Evolutionary conservation across 805 yeast species (phyloP).

Genomic region (Zygosaccharomyces rouxii): DNA sequence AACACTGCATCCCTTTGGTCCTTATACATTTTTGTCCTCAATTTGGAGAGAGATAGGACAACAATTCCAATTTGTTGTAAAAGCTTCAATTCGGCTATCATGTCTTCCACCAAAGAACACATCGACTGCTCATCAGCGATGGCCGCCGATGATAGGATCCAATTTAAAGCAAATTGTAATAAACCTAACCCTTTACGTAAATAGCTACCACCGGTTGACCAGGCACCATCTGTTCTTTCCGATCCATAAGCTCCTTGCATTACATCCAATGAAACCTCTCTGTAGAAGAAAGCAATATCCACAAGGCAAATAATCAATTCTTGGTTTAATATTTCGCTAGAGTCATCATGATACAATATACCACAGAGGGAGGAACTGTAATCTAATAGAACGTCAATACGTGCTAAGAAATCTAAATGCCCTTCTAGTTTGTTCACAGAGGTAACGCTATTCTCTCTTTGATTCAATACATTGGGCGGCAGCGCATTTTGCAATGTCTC

Average conservation of each 20-base stretch:
- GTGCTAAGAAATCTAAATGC: slow-evolving; percentile 8
- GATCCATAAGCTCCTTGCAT: slow-evolving; percentile 27
- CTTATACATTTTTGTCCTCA: slow-evolving; percentile 23
- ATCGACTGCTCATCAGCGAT: neutral
- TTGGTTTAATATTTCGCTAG: neutral
- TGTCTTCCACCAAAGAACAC: slow-evolving; percentile 3
- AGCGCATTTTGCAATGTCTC: slow-evolving; percentile 1
- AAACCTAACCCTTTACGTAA: slow-evolving; percentile 29
- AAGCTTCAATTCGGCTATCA: slow-evolving; percentile 18
- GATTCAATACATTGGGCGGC: slow-evolving; percentile 6
- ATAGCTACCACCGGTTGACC: slow-evolving; percentile 30
- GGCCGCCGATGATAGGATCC: neutral
- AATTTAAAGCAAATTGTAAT: slow-evolving; percentile 13
- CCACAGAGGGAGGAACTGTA: slow-evolving; percentile 11
- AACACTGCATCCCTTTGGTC: slow-evolving; percentile 23
- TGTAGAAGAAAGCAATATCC: slow-evolving; percentile 21
- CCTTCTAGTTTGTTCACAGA: slow-evolving; percentile 1
- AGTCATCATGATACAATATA: neutral
- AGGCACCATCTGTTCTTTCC: slow-evolving; percentile 16
- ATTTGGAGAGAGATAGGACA: slow-evolving; percentile 31
- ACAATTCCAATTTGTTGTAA: slow-evolving; percentile 31
- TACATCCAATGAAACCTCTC: slow-evolving; percentile 21
- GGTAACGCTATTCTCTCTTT: slow-evolving; percentile 9
- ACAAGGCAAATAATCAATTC: slow-evolving; percentile 13
- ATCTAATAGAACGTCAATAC: slow-evolving; percentile 11